Evolutionary conservation across 306 rosid genomes (phyloP).

Genomic region (Glycine latifolia): DNA sequence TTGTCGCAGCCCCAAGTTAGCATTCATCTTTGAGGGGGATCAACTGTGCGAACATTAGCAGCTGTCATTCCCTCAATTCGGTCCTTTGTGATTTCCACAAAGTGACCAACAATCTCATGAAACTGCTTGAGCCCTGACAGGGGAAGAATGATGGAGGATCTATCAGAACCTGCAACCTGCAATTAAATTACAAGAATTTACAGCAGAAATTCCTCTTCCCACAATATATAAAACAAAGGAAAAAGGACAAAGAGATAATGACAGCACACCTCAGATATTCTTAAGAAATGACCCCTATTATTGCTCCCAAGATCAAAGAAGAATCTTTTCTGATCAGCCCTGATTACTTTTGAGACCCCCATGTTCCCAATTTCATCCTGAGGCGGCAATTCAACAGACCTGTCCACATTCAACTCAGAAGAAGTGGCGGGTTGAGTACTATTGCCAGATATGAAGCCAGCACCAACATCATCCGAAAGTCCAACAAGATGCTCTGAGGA

Average conservation of each 20-base stretch:
- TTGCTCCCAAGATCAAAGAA: constrained; percentile 98
- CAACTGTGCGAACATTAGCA: constrained; percentile 95
- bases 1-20: constrained; percentile 51
- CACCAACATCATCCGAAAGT: constrained; percentile 99
- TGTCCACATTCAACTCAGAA: constrained; percentile 86
- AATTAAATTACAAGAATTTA: constrained; percentile 45
- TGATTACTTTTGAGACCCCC: constrained; percentile 94
- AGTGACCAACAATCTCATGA: constrained; percentile 97
- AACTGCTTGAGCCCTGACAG: constrained; percentile 97
- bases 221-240: constrained; percentile 13
- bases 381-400: constrained; percentile 82
- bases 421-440: constrained; percentile 81
- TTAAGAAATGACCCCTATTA: constrained; percentile 96
- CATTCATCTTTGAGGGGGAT: constrained; percentile 89
- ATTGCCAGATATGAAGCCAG: constrained; percentile 98
- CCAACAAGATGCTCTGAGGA: constrained; percentile 87
- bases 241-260: constrained; percentile 31
- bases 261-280: constrained; percentile 90
- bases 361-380: constrained; percentile 88
- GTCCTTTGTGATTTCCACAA: constrained; percentile 98
- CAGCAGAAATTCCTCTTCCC: constrained; percentile 42
- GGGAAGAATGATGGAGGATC: constrained; percentile 98
- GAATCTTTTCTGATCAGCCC: constrained; percentile 96
- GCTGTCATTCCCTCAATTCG: constrained; percentile 92
- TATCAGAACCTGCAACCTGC: constrained; percentile 99